phyloP scores from a whole-genome alignment of 352 stramenopile species.

The Pythium diclinum region DNA sequence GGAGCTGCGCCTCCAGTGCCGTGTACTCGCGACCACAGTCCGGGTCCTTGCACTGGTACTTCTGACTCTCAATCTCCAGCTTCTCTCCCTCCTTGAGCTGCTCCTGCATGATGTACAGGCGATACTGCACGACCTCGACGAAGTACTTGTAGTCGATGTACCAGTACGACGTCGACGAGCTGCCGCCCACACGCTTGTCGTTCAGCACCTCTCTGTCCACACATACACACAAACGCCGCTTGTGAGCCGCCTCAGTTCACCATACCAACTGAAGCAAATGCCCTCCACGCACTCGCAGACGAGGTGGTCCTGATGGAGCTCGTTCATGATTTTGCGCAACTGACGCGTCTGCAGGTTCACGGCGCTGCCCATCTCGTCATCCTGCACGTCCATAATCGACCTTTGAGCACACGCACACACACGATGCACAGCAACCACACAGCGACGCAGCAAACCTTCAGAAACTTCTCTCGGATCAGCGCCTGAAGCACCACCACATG shows the following conservation, averaged over 20 bases:
- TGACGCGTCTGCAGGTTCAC: constrained; percentile 87
- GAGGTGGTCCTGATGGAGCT: constrained; percentile 82
- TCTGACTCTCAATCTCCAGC: constrained; percentile 85
- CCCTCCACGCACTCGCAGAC: constrained; percentile 67
- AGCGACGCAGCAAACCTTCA: constrained; percentile 52
- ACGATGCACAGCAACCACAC: neutral
- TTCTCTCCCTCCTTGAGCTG: constrained; percentile 84
- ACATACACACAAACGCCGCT: neutral
- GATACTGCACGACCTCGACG: constrained; percentile 86
- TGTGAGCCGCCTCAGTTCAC: neutral
- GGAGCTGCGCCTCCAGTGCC: constrained; percentile 73
- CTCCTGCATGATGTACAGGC: constrained; percentile 86
- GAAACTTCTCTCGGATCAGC: constrained; percentile 84
- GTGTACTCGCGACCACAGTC: constrained; percentile 88
- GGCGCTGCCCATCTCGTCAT: constrained; percentile 86
- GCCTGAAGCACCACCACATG: constrained; percentile 84
- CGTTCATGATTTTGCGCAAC: constrained; percentile 88
- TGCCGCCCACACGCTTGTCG: constrained; percentile 80
- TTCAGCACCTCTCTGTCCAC: constrained; percentile 75
- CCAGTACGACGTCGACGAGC: constrained; percentile 87
- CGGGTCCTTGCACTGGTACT: constrained; percentile 81
- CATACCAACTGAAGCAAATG: neutral
- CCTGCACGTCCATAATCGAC: constrained; percentile 30
- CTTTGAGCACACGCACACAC: neutral
- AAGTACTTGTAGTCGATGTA: constrained; percentile 94